Base-by-base conservation (phyloP, 1,139 yeast genomes). In the Suhomyces yuchorum region DNA sequence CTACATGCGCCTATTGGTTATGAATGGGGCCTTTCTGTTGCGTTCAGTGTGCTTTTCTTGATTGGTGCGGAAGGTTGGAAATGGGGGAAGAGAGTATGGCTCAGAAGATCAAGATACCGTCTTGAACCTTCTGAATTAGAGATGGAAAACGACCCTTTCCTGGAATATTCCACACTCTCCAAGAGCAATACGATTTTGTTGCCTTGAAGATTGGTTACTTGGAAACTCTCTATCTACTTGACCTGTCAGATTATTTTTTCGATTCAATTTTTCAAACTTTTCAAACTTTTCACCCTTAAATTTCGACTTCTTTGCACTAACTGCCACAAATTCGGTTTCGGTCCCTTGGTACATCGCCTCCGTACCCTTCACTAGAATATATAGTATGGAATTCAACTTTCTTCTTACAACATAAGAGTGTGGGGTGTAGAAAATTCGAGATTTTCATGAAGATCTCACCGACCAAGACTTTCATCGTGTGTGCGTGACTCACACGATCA, bases 21-120 rank as follows among this genome's bases (percentile, higher is more conserved):
- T 70, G 96, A 89, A 70, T 89, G 96, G 96, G 96, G 90, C 2
- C 68, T 88, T 52, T 82, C 92, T 0, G 60, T 87, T 60, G 92
- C 82, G 0, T 84, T 83, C 50, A 72, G 89, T 3, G 41, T 80
- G 30, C 76, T 80, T 42, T 88, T 85, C 63, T 70, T 87, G 56
- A 50, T 69, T 8, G 84, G 85, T 4, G 79, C 82, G 46, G 96
- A 89, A 63, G 56, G 71, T 8, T 87, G 85, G 81, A 88, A 88
- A 63, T 83, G 76, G 68, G 60, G 65, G 56, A 88, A 88, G 71
- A 77, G 96, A 63, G 54, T 77, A 8, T 81, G 80, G 61, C 74
- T 64, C 57, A 75, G 82, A 56, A 67, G 65, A 61, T 51, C 53
- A 23, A 54, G 43, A 5, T 57, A 52, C 40, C 69, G 49, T 80